Base-by-base conservation (phyloP, 2,329 filamentous ascomycete species). In the Graphium sp. region DNA sequence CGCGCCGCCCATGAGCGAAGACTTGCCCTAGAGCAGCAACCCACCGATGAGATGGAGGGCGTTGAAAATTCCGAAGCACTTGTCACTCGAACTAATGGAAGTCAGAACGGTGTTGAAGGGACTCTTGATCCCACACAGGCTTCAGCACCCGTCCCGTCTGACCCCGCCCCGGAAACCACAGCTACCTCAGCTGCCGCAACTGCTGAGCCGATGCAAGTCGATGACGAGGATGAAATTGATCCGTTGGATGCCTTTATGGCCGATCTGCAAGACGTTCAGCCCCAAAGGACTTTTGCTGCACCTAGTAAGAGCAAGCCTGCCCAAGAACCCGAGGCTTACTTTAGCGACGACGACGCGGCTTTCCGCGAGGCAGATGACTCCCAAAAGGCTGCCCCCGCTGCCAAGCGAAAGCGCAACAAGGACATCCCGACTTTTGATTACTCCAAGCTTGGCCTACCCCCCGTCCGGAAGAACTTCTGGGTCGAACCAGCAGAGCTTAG, bases 181-280 rank as follows among this genome's bases (percentile, higher is more conserved):
- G 33, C 41, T 14, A 18, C 41, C 28, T 21, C 37, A 24, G 22
- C 35, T 22, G 33, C 40, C 24, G 39, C 34, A 28, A 60, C 64
- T 19, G 44, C 54, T 19, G n/a, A n/a, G n/a, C n/a, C n/a, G n/a
- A 75, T 74, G 67, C 61, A 72, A 17, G 53, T 70, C 34, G 70
- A 73, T 38, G 53, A 47, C 31, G 49, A 52, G 32, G 52, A 54
- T 18, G 62, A 72, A 32, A 55, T 89, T 20, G 89, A 98, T 48
- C 83, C 89, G 6, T 60, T 98, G 21, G 89, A 98, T 55, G 87
- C 84, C n/a, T 98, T 91, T 56, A 98, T 98, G 89, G 77, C 74
- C 29, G 70, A 66, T 35, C 60, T 73, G 4, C 26, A 34, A 32
- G 28, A 27, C 26, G n/a, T 35, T 32, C n/a, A 13, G 19, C 21